phyloP scores from a whole-genome alignment of 192 early-diverging fungal genomes.

The Entomortierella beljakovae region DNA sequence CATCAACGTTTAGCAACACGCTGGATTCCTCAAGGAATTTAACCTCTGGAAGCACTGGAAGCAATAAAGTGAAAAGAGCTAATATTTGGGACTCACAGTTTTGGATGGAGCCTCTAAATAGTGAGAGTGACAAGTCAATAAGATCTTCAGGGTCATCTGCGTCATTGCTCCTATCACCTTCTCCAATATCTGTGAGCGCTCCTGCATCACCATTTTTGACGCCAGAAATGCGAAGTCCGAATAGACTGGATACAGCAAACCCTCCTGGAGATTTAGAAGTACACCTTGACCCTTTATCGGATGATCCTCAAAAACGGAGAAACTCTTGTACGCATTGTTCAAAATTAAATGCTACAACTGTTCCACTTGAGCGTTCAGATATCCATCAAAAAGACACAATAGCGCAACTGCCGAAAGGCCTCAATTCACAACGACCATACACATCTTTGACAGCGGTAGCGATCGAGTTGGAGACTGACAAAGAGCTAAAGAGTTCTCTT shows the following conservation, averaged over 20 bases:
- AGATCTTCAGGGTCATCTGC: constrained; percentile 6
- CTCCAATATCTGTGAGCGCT: background rate
- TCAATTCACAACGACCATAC: too few relatives aligned
- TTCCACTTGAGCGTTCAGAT: too few relatives aligned
- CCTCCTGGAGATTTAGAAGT: background rate
- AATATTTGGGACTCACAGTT: constrained; percentile 50
- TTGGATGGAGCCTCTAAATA: constrained; percentile 14
- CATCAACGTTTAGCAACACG: constrained; percentile 19
- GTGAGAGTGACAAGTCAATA: background rate
- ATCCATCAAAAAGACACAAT: too few relatives aligned
- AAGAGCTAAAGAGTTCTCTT: background rate
- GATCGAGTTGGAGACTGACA: constrained; percentile 28
- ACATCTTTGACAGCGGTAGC: constrained; percentile 40
- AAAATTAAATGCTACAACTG: too few relatives aligned
- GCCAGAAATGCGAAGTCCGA: background rate
- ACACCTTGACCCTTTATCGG: background rate
- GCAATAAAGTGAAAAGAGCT: constrained; percentile 1
- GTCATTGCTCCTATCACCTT: background rate
- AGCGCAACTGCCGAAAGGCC: too few relatives aligned
- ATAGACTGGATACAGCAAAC: background rate
- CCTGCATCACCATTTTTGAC: background rate
- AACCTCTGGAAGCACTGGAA: constrained; percentile 11
- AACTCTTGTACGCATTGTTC: constrained; percentile 3
- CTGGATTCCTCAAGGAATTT: constrained; percentile 20
- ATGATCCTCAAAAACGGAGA: constrained; percentile 4